Base-by-base conservation (phyloP, 2,329 filamentous ascomycete genomes). In the Laburnicola sp. region DNA sequence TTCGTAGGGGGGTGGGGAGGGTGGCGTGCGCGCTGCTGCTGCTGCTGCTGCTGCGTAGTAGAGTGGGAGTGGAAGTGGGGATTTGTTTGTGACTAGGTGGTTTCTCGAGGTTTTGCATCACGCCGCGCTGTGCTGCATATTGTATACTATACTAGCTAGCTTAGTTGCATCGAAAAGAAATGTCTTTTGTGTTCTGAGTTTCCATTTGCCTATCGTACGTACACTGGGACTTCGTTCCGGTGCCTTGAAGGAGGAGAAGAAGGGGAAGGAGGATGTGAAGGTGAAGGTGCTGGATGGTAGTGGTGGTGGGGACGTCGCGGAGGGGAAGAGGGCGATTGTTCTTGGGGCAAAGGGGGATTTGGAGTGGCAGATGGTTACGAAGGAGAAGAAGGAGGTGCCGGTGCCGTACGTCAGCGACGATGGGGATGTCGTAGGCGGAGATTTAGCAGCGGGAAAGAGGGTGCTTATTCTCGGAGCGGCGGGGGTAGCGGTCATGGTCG, bases 181-280 rank as follows among this genome's bases (percentile, higher is more conserved):
- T 16, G 16, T 16, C 16, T 16, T 16, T 16, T 16, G 16, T 16
- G 16, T 16, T 16, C 16, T 16, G 16, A 16, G 16, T 16, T 16
- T 16, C 16, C 16, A 16, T 16, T 16, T 16, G 16, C 16, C 16
- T 16, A 16, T 16, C 16, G 16, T 16, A 16, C 16, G 16, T 16
- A 16, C 16, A 16, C 16, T 16, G 16, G 16, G 16, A 16, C 16
- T 16, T 16, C 16, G 16, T 16, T 16, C 16, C 16, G 16, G 16
- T 16, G 16, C 16, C 16, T 16, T 16, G 53, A 78, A 75, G 35
- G 76, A 75, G 3, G 77, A 72, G 73, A 76, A 79, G 61, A 70
- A 68, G 9, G 51, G 79, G 2, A 78, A 78, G 40, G 65, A 69
- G 11, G 64, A 63, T 6, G 57, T 52, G 0, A 16, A 16, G 16